Conservation (phyloP, 2,329 filamentous ascomycete species). For the Immersiporthe knoxdaviesiana region DNA sequence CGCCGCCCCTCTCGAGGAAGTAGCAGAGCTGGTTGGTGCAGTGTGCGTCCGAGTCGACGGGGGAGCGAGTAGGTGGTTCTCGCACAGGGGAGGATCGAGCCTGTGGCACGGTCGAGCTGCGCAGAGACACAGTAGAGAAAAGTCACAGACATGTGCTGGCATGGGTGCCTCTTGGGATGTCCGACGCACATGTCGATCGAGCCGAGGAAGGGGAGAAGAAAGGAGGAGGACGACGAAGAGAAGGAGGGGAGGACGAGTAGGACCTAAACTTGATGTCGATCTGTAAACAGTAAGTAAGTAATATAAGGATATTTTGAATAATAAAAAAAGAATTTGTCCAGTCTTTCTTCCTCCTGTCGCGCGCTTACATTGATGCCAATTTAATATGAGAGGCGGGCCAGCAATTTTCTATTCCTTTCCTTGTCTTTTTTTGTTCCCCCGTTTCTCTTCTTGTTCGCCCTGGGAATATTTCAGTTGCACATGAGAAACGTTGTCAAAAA, state of each 20-base stretch:
- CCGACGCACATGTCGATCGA: constrained; percentile 55
- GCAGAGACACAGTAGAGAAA: constrained; percentile 59
- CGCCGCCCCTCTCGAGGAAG: constrained; percentile 52
- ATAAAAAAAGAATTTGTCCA: neutral
- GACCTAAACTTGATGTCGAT: neutral
- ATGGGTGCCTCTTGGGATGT: constrained; percentile 56
- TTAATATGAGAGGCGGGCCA: neutral
- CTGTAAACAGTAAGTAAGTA: neutral
- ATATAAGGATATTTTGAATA: neutral
- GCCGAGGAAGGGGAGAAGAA: neutral
- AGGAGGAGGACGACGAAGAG: neutral
- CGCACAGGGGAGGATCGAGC: constrained; percentile 53
- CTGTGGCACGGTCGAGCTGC: constrained; percentile 52
- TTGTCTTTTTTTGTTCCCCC: neutral
- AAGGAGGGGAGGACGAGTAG: too few species aligned
- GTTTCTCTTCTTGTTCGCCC: neutral
- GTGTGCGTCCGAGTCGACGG: constrained; percentile 47
- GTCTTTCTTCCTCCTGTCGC: neutral
- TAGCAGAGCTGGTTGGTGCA: constrained; percentile 57
- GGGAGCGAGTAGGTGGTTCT: constrained; percentile 52
- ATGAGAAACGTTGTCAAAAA: neutral
- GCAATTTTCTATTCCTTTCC: neutral
- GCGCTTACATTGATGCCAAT: neutral
- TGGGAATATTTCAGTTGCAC: neutral
- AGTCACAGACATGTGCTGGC: constrained; percentile 57